Evolutionary conservation across 2,329 filamentous ascomycete genomes (phyloP).

Genomic region (Fusarium sp.): DNA sequence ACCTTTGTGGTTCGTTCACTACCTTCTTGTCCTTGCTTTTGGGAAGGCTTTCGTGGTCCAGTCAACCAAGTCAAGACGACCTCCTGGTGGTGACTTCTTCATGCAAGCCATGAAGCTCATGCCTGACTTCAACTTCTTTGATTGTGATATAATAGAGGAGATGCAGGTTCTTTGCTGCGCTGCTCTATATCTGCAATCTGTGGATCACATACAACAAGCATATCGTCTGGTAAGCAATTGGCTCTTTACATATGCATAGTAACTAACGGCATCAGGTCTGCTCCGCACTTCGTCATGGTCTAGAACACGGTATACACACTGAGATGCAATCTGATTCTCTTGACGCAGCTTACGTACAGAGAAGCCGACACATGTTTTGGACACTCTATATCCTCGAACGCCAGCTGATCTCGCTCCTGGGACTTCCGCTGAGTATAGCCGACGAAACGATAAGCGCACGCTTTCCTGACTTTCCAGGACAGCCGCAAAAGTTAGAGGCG

Average conservation of each 20-base stretch:
- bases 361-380: slow-evolving; percentile 27
- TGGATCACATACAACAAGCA: slow-evolving; percentile 18
- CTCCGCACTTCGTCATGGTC: slow-evolving; percentile 15
- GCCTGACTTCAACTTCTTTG: slow-evolving; percentile 33
- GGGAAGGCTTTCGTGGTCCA: slow-evolving; percentile 38
- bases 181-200: slow-evolving; percentile 26
- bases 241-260: rapidly evolving
- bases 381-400: slow-evolving; percentile 36
- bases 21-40: slow-evolving; percentile 33
- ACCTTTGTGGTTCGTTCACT: slow-evolving; percentile 36
- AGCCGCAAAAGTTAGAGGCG: slow-evolving; percentile 14
- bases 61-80: slow-evolving; percentile 21
- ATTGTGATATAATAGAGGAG: slow-evolving; percentile 27
- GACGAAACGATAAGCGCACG: slow-evolving; percentile 32
- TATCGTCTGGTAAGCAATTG: slow-evolving; percentile 15
- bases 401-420: slow-evolving; percentile 29
- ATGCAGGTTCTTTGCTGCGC: slow-evolving; percentile 34
- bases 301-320: slow-evolving; percentile 34
- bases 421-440: slow-evolving; percentile 27
- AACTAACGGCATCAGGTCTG: slow-evolving; percentile 15
- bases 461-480: slow-evolving; percentile 15
- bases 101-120: slow-evolving; percentile 35
- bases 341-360: slow-evolving; percentile 21
- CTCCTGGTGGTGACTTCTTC: slow-evolving; percentile 32
- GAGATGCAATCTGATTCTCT: slow-evolving; percentile 31